Evolutionary conservation across 1,284 basidiomycete species (phyloP), one percentile per base, ranked within the genome.

Genomic region (Kalmanozyma brasiliensis): DNA sequence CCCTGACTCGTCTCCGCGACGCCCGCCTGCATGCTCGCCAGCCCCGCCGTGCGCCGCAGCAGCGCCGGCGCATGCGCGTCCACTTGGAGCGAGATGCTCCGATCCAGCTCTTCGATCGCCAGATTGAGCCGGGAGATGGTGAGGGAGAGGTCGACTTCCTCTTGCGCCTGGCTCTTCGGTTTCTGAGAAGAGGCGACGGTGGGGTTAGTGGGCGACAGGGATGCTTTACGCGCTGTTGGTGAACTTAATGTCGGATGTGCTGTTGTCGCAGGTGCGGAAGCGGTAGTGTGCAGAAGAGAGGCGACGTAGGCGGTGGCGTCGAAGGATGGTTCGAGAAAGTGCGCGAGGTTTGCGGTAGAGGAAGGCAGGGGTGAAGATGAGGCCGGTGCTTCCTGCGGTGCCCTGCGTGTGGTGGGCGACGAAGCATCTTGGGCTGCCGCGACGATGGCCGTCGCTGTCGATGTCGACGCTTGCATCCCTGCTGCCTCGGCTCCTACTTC

Each of bases 91-190:
- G 55, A 43, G 24, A 74, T 68, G 4, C 55, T 49, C 16, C 57
- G 35, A 35, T 68, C 56, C 13, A 74, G 49, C 29, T 72, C 69
- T 32, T 72, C 69, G 23, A 74, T 74, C 2, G 65, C 65, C 2
- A 74, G 37, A 16, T 72, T 73, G 30, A 74, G 61, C 6, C 73
- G 62, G 1, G 69, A 59, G 32, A 74, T 65, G 36, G 69, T 58
- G 9, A 73, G 64, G 2, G 61, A 62, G 5, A 74, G 49, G 24
- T 74, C 69, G 16, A 72, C 34, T 11, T 74, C 68, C 32, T 61
- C 57, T 32, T 57, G 49, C 4, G 45, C 51, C 16, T 59, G 59
- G n/a, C n/a, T n/a, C n/a, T 19, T 51, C 52, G 32, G 47, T 40
- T 30, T 55, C 55, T 16, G 32, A 10, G 40, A 30, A 14, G 13